Percentiles rank a stretch among this genome's conserved stretches.
Conservation (phyloP, 345 rosid genomes). For the Salix purpurea region DNA sequence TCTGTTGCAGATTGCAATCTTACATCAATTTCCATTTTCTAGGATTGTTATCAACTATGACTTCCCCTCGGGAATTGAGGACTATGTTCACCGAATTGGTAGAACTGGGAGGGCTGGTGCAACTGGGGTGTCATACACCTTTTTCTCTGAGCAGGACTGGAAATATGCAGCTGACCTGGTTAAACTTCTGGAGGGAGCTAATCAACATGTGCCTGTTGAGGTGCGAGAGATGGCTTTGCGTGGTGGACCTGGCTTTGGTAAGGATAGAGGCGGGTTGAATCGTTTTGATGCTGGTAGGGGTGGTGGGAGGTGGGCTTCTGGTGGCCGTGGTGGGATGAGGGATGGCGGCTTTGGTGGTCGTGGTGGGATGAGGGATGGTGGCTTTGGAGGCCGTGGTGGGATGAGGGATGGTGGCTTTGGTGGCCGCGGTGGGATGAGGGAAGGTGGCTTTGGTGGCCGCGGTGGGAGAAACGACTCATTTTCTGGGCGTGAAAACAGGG, state of each 20-base stretch:
- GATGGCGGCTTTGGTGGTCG: conserved; percentile 31
- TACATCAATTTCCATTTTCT: conserved; percentile 11
- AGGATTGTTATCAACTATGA: conserved; percentile 95
- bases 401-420: conserved; percentile 35
- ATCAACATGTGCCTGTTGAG: conserved; percentile 84
- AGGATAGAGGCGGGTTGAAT: conserved; percentile 64
- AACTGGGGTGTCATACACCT: conserved; percentile 86
- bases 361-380: conserved; percentile 73
- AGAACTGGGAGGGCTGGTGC: conserved; percentile 99
- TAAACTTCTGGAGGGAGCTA: conserved; percentile 87
- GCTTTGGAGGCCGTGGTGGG: conserved; percentile 35
- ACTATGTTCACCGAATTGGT: conserved; percentile 97
- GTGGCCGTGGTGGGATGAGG: conserved; percentile 27
- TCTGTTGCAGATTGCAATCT: neutral
- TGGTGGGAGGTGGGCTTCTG: conserved; percentile 24
- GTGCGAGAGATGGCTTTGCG: conserved; percentile 80
- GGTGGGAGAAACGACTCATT: conserved; percentile 51
- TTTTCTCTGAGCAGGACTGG: conserved; percentile 90
- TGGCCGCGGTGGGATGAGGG: conserved; percentile 45
- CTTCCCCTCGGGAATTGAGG: conserved; percentile 93
- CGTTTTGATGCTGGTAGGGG: conserved; percentile 54
- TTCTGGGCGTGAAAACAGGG: conserved; percentile 58
- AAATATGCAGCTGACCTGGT: conserved; percentile 78
- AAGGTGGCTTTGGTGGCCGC: conserved; percentile 44
- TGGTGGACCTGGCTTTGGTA: conserved; percentile 59